phyloP scores from a whole-genome alignment of 106 monocot species.

The Phalaenopsis aphrodite region DNA sequence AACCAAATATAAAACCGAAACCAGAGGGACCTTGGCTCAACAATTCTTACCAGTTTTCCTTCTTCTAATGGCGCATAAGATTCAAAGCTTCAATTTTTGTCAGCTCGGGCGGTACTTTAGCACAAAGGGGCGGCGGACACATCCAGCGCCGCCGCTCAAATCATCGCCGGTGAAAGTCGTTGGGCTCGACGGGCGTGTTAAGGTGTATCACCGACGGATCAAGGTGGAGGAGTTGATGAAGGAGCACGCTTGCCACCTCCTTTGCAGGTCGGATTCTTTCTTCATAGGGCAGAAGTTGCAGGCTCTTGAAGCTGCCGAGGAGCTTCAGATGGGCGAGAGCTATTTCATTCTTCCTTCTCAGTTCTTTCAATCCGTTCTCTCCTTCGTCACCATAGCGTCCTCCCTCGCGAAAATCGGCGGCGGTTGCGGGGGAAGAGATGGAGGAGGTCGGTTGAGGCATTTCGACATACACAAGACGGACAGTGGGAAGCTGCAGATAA shows the following conservation, averaged over 20 bases:
- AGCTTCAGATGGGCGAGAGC: slow-evolving; percentile 49
- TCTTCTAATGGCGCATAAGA: too few species aligned
- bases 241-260: slow-evolving; percentile 43
- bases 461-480: slow-evolving; percentile 56
- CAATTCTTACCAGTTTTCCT: too few species aligned
- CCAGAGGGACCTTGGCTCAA: too few species aligned
- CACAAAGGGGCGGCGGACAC: not conserved
- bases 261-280: slow-evolving; percentile 77
- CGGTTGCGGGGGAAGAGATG: not conserved
- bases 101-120: not conserved
- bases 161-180: slow-evolving; percentile 17
- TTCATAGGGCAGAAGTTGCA: slow-evolving; percentile 62
- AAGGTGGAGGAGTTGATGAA: slow-evolving; percentile 42
- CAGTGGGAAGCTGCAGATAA: slow-evolving; percentile 47
- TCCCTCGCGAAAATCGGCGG: slow-evolving; percentile 12
- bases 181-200: slow-evolving; percentile 42
- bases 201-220: slow-evolving; percentile 31
- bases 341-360: slow-evolving; percentile 76
- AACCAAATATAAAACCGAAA: too few species aligned
- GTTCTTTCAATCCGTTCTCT: slow-evolving; percentile 80
- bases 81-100: not conserved
- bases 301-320: slow-evolving; percentile 31
- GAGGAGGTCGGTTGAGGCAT: slow-evolving; percentile 11
- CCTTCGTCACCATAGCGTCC: slow-evolving; percentile 56
- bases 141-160: not conserved